These are phyloP conservation scores for Gentiana straminea DNA, from an alignment of 257 asterid genomes.

Conservation along the genomic window DNA sequence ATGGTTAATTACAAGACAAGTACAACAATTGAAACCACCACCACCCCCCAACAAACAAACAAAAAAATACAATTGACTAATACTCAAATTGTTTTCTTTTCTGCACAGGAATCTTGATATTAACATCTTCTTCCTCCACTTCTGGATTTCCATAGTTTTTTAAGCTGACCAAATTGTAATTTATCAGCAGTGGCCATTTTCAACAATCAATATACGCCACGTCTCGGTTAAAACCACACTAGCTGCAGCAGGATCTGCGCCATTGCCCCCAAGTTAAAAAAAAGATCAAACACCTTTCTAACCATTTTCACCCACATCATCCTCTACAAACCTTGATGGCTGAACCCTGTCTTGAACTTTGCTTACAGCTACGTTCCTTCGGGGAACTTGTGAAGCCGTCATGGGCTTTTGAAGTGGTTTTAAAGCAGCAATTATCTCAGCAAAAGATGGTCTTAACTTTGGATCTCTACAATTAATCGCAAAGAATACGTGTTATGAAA, in stretches of 20 bases:
- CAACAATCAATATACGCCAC: too few species aligned
- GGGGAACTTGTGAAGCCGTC: conserved; percentile 38
- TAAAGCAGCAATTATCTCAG: conserved; percentile 83
- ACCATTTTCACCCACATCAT: conserved; percentile 17
- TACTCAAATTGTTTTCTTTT: conserved; percentile 7
- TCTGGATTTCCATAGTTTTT: neutral
- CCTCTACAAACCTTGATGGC: conserved; percentile 22
- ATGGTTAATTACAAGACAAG: conserved; percentile 34
- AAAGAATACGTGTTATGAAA: too few species aligned
- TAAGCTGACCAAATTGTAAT: conserved; percentile 1
- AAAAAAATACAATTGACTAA: conserved; percentile 17
- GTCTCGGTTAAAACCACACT: too few species aligned
- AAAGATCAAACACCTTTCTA: conserved; percentile 10
- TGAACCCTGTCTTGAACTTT: conserved; percentile 38
- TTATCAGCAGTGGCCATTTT: too few species aligned
- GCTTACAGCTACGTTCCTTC: conserved; percentile 24
- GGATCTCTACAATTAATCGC: conserved; percentile 48
- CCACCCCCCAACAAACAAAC: too few species aligned
- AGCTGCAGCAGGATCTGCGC: too few species aligned
- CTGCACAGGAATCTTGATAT: conserved; percentile 6
- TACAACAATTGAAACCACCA: conserved; percentile 11
- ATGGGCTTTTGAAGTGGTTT: conserved; percentile 80
- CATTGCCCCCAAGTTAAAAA: too few species aligned
- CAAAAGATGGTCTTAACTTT: conserved; percentile 68
- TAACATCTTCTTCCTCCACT: conserved; percentile 9